Conservation (phyloP, 2,329 filamentous ascomycete genomes). For the Thelonectria rubi region DNA sequence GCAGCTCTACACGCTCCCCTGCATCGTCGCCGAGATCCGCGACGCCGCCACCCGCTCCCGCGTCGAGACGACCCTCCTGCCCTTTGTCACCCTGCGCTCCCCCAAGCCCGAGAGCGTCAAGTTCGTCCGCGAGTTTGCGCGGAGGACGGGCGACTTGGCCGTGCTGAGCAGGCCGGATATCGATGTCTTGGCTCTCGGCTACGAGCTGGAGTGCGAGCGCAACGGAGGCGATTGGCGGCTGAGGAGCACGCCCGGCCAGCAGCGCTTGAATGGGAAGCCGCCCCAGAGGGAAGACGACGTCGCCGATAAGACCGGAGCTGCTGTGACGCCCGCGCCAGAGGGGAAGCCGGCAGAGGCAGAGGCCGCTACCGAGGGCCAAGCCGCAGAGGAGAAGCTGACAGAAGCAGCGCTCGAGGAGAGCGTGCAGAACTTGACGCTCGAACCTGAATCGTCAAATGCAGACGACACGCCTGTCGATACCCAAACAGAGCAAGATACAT, state of each 20-base stretch:
- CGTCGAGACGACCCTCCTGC: constrained; percentile 84
- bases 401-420: constrained; percentile 28
- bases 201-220: constrained; percentile 92
- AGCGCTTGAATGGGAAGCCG: constrained; percentile 75
- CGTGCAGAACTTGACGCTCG: constrained; percentile 39
- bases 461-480: constrained; percentile 19
- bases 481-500: constrained; percentile 9
- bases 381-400: constrained; percentile 1
- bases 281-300: constrained; percentile 36
- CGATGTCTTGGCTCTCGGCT: constrained; percentile 87
- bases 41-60: constrained; percentile 83
- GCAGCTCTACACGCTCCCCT: constrained; percentile 81
- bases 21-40: constrained; percentile 87
- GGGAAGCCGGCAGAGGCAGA: constrained; percentile 26
- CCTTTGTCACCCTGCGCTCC: constrained; percentile 81
- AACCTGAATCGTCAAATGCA: constrained; percentile 22
- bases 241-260: constrained; percentile 81
- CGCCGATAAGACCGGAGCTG: background rate
- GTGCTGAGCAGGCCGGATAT: constrained; percentile 91
- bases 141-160: constrained; percentile 86
- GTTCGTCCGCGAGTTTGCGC: constrained; percentile 84
- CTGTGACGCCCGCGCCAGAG: background rate
- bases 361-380: constrained; percentile 18
- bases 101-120: constrained; percentile 81
- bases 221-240: constrained; percentile 91